phyloP scores from a whole-genome alignment of 306 rosid genomes.

The Ceratonia siliqua region DNA sequence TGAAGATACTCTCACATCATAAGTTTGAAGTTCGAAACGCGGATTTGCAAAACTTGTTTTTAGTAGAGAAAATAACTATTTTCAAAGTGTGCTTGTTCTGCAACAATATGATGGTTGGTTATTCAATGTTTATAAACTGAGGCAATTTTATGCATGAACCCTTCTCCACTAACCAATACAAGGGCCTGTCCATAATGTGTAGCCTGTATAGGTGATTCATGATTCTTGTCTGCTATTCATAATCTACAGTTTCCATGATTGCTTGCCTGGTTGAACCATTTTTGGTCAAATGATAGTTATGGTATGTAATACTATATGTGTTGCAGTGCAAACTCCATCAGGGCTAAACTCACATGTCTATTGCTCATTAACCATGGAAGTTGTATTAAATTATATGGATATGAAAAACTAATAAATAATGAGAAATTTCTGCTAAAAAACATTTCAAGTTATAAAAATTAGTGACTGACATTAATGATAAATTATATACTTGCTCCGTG shows the following conservation, averaged over 20 bases:
- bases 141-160: slow-evolving; percentile 8
- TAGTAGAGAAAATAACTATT: background rate
- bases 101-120: background rate
- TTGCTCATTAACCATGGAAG: background rate
- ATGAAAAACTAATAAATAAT: background rate
- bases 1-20: background rate
- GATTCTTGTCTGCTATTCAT: background rate
- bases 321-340: background rate
- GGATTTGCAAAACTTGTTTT: background rate
- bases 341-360: background rate
- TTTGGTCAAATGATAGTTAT: background rate
- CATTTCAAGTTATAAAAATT: background rate
- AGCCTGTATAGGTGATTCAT: background rate
- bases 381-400: background rate
- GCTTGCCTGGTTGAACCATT: background rate
- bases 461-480: background rate
- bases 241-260: slow-evolving; percentile 10
- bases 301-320: background rate
- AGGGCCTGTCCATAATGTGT: background rate
- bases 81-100: background rate
- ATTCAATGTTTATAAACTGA: background rate
- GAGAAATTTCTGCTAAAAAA: background rate
- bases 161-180: background rate
- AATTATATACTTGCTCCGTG: background rate
- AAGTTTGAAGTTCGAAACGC: background rate